These are phyloP conservation scores for Nakaseomyces bracarensis DNA, from an alignment of 1,139 yeast species.

Conservation along the genomic window DNA sequence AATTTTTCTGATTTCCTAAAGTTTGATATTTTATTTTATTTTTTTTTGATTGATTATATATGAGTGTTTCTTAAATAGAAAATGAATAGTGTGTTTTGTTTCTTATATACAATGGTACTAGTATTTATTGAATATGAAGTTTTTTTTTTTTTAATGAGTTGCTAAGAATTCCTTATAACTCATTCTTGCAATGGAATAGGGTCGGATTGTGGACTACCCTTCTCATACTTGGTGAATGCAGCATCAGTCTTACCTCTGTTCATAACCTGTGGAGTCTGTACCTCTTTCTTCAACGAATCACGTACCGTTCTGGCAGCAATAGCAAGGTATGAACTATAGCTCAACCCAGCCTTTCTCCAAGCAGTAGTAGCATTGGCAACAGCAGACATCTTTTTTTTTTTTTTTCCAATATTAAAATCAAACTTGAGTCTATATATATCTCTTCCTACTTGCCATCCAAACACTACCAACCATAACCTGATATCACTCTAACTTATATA, in stretches of 20 bases:
- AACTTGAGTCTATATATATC: too few species aligned
- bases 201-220: conserved; percentile 46
- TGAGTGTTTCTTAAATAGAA: too few species aligned
- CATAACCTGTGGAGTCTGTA: conserved; percentile 65
- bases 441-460: neutral
- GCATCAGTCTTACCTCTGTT: conserved; percentile 67
- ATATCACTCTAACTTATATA: too few species aligned
- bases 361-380: conserved; percentile 43
- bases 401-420: too few species aligned
- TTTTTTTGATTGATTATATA: too few species aligned
- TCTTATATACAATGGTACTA: too few species aligned
- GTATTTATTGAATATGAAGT: too few species aligned
- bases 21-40: too few species aligned
- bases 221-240: conserved; percentile 61
- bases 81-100: too few species aligned
- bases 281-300: conserved; percentile 80
- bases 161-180: conserved; percentile 3
- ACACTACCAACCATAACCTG: too few species aligned
- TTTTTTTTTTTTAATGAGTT: neutral
- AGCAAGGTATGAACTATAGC: conserved; percentile 82
- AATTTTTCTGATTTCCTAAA: too few species aligned
- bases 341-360: conserved; percentile 81
- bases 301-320: conserved; percentile 88
- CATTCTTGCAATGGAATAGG: conserved; percentile 32
- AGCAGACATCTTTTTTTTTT: conserved; percentile 2